These are phyloP conservation scores for Madurella mycetomatis DNA, from an alignment of 2,329 filamentous ascomycete genomes.

Conservation along the genomic window DNA sequence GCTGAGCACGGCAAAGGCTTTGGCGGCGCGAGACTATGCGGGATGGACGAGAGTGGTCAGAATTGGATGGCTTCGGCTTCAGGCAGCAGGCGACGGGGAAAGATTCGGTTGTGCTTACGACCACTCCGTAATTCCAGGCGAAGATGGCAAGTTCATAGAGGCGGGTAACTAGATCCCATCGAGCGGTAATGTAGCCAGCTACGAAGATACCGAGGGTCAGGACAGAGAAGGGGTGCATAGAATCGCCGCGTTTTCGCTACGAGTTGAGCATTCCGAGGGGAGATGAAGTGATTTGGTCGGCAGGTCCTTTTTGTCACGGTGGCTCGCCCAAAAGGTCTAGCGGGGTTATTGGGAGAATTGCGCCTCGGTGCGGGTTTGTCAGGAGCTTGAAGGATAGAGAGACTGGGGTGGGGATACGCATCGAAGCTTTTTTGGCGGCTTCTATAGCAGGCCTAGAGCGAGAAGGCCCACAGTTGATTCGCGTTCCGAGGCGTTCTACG, in stretches of 20 bases:
- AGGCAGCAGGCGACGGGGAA: background rate
- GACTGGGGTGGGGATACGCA: background rate
- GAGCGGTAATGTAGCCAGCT: conserved; percentile 97
- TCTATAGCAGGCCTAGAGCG: background rate
- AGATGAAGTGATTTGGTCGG: background rate
- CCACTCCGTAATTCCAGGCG: conserved; percentile 97
- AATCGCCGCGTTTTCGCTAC: conserved; percentile 40
- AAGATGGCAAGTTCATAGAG: conserved; percentile 96
- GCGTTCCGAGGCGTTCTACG: no score
- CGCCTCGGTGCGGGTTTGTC: no score
- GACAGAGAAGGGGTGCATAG: conserved; percentile 97
- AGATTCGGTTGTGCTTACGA: conserved; percentile 56
- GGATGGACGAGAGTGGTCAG: conserved; percentile 1
- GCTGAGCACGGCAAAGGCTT: conserved; percentile 78
- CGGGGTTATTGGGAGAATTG: no score
- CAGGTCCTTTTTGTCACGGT: background rate
- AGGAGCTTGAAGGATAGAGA: background rate
- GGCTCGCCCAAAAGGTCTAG: no score
- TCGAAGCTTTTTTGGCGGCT: background rate
- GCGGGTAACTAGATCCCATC: conserved; percentile 96
- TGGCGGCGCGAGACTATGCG: conserved; percentile 70
- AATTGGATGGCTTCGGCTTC: background rate
- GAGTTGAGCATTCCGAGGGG: conserved; percentile 41
- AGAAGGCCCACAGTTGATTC: background rate
- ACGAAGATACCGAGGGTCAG: conserved; percentile 97